Conservation (phyloP, 2,329 filamentous ascomycete species). For the Apiospora koreana region DNA sequence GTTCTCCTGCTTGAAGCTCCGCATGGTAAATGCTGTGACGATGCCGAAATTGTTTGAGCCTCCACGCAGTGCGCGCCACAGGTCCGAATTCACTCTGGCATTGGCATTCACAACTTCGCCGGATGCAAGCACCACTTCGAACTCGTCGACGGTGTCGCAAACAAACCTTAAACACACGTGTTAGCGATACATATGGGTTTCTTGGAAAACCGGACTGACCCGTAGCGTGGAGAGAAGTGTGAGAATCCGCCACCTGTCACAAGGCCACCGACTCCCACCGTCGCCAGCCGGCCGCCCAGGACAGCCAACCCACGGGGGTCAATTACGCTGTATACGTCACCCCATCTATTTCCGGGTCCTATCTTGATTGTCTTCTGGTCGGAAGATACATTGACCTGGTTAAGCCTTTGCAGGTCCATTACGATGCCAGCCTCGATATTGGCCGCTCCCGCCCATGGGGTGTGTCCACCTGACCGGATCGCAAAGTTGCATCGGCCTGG, state of each 20-base stretch:
- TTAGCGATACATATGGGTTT: slow-evolving; percentile 15
- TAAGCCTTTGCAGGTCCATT: slow-evolving; percentile 28
- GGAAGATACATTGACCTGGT: slow-evolving; percentile 22
- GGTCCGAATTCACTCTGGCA: slow-evolving; percentile 35
- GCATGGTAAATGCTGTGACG: slow-evolving; percentile 28
- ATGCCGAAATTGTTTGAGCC: slow-evolving; percentile 47
- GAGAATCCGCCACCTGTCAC: slow-evolving; percentile 31
- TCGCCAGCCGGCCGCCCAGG: slow-evolving; percentile 37
- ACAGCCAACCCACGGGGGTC: slow-evolving; percentile 34
- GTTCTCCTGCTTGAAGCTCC: slow-evolving; percentile 8
- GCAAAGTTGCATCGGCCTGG: slow-evolving; percentile 29
- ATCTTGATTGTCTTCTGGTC: slow-evolving; percentile 32
- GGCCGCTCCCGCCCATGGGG: slow-evolving; percentile 25
- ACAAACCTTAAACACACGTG: too few relatives aligned
- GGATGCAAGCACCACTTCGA: slow-evolving; percentile 43
- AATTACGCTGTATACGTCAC: slow-evolving; percentile 37
- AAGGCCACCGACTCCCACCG: slow-evolving; percentile 41
- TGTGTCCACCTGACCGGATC: slow-evolving; percentile 36
- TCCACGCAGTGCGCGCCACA: slow-evolving; percentile 46
- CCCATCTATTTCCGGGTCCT: slow-evolving; percentile 40
- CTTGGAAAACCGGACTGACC: slow-evolving; percentile 3
- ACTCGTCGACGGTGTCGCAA: slow-evolving; percentile 45
- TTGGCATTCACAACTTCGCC: slow-evolving; percentile 43
- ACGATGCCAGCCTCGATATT: slow-evolving; percentile 31
- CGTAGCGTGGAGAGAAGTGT: neutral